Base-by-base conservation (phyloP, 495 filamentous ascomycete genomes). In the Aspergillus baeticus region DNA sequence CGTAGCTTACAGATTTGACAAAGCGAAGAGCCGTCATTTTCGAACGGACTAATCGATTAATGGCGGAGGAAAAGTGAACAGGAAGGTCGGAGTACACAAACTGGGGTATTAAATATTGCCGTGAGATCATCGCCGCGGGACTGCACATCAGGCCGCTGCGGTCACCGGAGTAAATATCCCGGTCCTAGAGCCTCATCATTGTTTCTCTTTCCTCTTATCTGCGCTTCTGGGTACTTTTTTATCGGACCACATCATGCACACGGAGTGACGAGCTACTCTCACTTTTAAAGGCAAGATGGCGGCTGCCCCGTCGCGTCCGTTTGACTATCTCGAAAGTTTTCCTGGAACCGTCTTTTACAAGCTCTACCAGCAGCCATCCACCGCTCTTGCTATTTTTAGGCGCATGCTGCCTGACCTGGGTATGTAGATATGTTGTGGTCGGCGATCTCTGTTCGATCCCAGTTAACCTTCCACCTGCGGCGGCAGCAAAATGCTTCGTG, bases 361-460 rank as follows among this genome's bases (percentile, higher is more conserved):
- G 72, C 80, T 98, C 8, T 98, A 98, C 79, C 88, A 91, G 76
- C 92, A 96, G 79, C 94, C 94, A 11, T 96, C 92, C 7, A 96
- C 95, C 5, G 87, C 91, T 23, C 85, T 98, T 38, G 95, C 94
- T 48, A 92, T 98, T 61, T 98, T 97, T 72, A 84, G 95, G 60
- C 91, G 94, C 74, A 96, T 98, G 92, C 81, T 98, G 53, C 89
- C 95, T 57, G 89, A 92, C 55, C 72, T 96, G 50, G 91, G 91
- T 93, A 81, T 63, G 77, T 66, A 41, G 48, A 61, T 62, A 59
- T 62, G 34, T 11, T 42, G 26, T 59, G 31, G 43, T 36, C 21
- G 3, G 63, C 42, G 17, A 44, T 34, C 18, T 46, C 15, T 17
- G n/a, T 44, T 35, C 51, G 49, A 29, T 43, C 37, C 31, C 15